Percentiles rank a stretch among this genome's conserved stretches.
These are phyloP conservation scores for Solanum sejunctum DNA, from an alignment of 257 asterid genomes.

Conservation along the genomic window DNA sequence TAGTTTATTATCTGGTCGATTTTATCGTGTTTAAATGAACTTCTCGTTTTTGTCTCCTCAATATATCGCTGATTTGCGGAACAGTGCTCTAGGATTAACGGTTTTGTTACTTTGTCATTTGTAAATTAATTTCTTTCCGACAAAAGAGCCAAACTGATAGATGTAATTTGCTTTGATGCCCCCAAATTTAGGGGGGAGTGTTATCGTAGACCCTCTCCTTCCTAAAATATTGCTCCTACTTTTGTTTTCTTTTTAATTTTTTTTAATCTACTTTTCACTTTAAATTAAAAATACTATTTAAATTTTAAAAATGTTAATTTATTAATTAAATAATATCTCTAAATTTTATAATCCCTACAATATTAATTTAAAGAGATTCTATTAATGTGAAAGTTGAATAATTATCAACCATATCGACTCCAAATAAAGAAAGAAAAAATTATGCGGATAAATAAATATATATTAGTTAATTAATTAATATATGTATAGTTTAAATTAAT, in stretches of 20 bases:
- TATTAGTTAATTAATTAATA: too few species aligned
- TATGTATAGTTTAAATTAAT: too few species aligned
- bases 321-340: too few species aligned
- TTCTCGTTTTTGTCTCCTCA: conserved; percentile 6
- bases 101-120: background rate
- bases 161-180: background rate
- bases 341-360: too few species aligned
- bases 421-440: background rate
- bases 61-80: conserved; percentile 7
- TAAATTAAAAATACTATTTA: too few species aligned
- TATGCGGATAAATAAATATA: too few species aligned
- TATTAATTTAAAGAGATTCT: too few species aligned
- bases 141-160: background rate
- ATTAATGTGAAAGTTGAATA: background rate
- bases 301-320: too few species aligned
- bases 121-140: background rate
- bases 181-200: background rate
- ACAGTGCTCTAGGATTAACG: background rate
- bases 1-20: conserved; percentile 26
- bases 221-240: background rate
- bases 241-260: background rate
- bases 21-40: background rate
- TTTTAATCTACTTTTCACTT: background rate
- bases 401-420: background rate
- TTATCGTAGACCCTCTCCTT: background rate